Percentiles rank a stretch among this genome's conserved stretches.
Conservation (phyloP, 1,139 yeast genomes). For the Debaryomyces coudertii region DNA sequence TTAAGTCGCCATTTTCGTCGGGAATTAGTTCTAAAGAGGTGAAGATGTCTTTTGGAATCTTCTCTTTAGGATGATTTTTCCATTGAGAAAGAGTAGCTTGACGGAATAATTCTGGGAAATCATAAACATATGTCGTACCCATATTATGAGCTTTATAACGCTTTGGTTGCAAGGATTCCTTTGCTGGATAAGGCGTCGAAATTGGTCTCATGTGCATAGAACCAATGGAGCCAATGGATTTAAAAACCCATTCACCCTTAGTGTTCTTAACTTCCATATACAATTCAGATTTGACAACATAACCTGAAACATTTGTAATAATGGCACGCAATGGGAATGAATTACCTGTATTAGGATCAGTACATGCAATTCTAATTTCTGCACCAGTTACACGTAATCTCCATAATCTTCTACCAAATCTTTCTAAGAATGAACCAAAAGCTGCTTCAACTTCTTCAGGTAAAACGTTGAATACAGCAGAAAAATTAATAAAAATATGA, state of each 20-base stretch:
- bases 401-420: conserved; percentile 97
- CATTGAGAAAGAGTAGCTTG: conserved; percentile 87
- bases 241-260: conserved; percentile 95
- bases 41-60: conserved; percentile 79
- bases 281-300: conserved; percentile 92
- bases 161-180: conserved; percentile 97
- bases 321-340: conserved; percentile 96
- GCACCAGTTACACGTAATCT: conserved; percentile 96
- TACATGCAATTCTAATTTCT: conserved; percentile 93
- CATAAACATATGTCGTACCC: conserved; percentile 98
- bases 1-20: conserved; percentile 75
- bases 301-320: conserved; percentile 94
- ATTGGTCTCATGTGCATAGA: conserved; percentile 96
- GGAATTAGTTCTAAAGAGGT: conserved; percentile 79
- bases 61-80: conserved; percentile 64
- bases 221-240: conserved; percentile 91
- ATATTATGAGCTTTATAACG: conserved; percentile 97
- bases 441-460: conserved; percentile 98
- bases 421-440: conserved; percentile 94
- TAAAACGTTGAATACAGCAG: conserved; percentile 89
- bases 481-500: conserved; percentile 94
- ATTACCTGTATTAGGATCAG: conserved; percentile 82
- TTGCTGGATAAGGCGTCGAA: conserved; percentile 94
- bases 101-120: conserved; percentile 97
- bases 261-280: conserved; percentile 92